A percentile compares a stretch with the other conserved stretches of the same genome.
Evolutionary conservation across 352 stramenopile species (phyloP).

Genomic region (Phytophthora colocasiae): DNA sequence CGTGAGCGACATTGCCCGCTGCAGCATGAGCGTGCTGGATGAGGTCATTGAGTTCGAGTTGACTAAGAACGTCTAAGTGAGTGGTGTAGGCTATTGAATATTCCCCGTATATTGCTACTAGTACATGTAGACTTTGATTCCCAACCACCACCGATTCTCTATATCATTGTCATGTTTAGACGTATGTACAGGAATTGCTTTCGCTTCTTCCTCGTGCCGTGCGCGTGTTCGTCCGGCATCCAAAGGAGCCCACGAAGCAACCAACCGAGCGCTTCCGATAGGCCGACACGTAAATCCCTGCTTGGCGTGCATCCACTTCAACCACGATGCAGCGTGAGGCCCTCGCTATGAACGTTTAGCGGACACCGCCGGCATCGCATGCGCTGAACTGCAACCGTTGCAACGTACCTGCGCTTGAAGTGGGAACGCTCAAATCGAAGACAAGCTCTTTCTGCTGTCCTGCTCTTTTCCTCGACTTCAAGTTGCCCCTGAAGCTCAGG

Average conservation of each 20-base stretch:
- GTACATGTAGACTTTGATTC: conserved; percentile 37
- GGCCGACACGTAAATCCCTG: conserved; percentile 25
- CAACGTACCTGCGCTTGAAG: conserved; percentile 18
- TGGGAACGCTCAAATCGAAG: conserved; percentile 31
- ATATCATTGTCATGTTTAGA: conserved; percentile 7
- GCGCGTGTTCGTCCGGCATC: conserved; percentile 3
- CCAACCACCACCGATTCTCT: neutral
- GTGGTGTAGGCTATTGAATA: conserved; percentile 28
- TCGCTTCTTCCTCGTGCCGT: neutral
- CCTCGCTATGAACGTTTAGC: conserved; percentile 14
- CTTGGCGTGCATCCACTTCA: conserved; percentile 26
- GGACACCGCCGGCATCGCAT: conserved; percentile 19
- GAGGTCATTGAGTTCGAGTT: conserved; percentile 56
- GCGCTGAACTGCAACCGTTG: conserved; percentile 14
- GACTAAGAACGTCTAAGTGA: conserved; percentile 38
- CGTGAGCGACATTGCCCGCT: conserved; percentile 34
- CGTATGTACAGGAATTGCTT: neutral
- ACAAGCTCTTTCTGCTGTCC: conserved; percentile 36
- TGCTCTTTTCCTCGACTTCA: conserved; percentile 43
- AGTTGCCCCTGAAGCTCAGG: conserved; percentile 28
- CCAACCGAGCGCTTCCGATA: conserved; percentile 5
- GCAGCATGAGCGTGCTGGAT: conserved; percentile 53
- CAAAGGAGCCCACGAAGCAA: neutral
- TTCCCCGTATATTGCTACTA: conserved; percentile 39
- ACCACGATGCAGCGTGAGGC: conserved; percentile 15